Evolutionary conservation across 495 filamentous ascomycete species (phyloP).

Genomic region (Neurospora sp.): DNA sequence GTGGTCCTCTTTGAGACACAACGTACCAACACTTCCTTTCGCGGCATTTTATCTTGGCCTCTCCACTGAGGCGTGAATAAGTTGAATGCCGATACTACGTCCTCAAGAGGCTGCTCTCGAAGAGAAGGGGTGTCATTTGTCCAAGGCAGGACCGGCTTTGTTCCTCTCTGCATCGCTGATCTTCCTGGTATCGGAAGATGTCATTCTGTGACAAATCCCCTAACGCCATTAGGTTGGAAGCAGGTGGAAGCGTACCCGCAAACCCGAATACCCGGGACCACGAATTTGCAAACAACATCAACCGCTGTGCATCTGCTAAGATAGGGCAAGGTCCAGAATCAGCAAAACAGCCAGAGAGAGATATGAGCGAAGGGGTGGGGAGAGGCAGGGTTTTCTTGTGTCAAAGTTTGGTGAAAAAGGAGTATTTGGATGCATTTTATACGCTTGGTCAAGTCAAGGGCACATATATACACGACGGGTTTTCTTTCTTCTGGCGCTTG

Average conservation of each 20-base stretch:
- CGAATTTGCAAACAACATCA: background rate
- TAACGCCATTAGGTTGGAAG: background rate
- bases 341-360: background rate
- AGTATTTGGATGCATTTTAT: background rate
- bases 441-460: background rate
- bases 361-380: background rate
- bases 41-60: background rate
- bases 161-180: background rate
- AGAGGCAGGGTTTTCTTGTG: background rate
- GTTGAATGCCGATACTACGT: background rate
- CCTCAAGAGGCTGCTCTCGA: background rate
- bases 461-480: background rate
- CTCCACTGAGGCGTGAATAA: background rate
- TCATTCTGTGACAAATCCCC: background rate
- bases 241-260: background rate
- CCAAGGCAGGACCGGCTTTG: background rate
- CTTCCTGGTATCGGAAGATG: background rate
- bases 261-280: background rate
- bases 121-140: background rate
- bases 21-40: slow-evolving; percentile 3
- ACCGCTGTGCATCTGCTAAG: background rate
- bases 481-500: background rate
- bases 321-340: background rate
- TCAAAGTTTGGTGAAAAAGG: background rate
- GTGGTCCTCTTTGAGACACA: background rate